These are phyloP conservation scores for Candida qinlingensis DNA, from an alignment of 805 yeast genomes.

Conservation along the genomic window DNA sequence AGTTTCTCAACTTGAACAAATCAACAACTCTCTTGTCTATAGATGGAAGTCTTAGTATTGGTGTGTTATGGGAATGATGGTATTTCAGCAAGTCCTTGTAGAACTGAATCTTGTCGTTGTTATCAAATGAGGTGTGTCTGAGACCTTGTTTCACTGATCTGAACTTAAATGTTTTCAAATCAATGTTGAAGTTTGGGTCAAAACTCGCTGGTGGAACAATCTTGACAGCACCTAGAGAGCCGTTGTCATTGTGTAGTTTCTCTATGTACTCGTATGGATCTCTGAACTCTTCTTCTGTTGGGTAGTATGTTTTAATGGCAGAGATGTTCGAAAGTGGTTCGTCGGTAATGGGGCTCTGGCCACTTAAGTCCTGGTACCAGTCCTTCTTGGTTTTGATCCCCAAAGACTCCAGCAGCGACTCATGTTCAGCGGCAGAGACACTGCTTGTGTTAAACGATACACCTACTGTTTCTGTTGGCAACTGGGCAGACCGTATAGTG, in stretches of 20 bases:
- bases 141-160: slow-evolving; percentile 44
- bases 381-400: slow-evolving; percentile 1
- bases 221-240: slow-evolving; percentile 62
- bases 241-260: slow-evolving; percentile 34
- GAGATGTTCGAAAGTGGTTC: background rate
- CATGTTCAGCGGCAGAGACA: background rate
- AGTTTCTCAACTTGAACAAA: slow-evolving; percentile 49
- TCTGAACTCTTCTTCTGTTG: slow-evolving; percentile 43
- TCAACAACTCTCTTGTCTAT: slow-evolving; percentile 65
- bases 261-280: slow-evolving; percentile 56
- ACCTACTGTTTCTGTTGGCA: background rate
- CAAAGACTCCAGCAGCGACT: background rate
- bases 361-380: background rate
- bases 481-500: background rate
- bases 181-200: slow-evolving; percentile 30
- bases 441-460: background rate
- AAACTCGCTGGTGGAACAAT: slow-evolving; percentile 47
- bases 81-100: slow-evolving; percentile 40
- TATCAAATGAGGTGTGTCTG: slow-evolving; percentile 35
- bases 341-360: background rate
- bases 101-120: slow-evolving; percentile 41
- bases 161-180: slow-evolving; percentile 47
- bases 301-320: slow-evolving; percentile 15
- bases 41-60: slow-evolving; percentile 49
- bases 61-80: slow-evolving; percentile 27